Evolutionary conservation across 768 basidiomycete species (phyloP).

Genomic region (Paxillus rubicundulus): DNA sequence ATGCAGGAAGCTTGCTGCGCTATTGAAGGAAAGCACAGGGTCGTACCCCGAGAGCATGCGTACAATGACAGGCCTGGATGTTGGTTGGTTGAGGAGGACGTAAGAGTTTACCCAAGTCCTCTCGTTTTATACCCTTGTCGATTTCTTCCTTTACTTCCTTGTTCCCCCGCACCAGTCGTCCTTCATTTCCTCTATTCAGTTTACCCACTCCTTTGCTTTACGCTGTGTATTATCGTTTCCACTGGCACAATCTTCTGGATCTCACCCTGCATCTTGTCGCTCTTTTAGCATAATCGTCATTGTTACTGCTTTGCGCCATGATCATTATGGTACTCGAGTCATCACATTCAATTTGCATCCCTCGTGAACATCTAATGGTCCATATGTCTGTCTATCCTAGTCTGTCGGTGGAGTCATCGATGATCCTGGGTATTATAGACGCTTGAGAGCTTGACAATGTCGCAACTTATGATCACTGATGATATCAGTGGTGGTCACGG

Average conservation of each 20-base stretch:
- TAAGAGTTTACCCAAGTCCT: constrained; percentile 2
- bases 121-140: not conserved
- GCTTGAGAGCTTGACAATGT: too few relatives aligned
- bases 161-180: too few relatives aligned
- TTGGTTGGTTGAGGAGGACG: constrained; percentile 62
- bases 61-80: constrained; percentile 76
- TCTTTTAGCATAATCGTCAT: not conserved
- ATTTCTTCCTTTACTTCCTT: not conserved
- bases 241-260: too few relatives aligned
- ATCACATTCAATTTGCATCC: not conserved
- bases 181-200: not conserved
- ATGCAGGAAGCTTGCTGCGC: constrained; percentile 64
- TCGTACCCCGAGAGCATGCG: constrained; percentile 76
- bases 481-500: too few relatives aligned
- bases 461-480: too few relatives aligned
- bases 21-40: constrained; percentile 74
- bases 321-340: not conserved
- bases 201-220: not conserved
- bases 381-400: not conserved
- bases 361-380: not conserved
- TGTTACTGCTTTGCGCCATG: not conserved
- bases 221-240: too few relatives aligned
- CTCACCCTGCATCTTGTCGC: not conserved
- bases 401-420: not conserved
- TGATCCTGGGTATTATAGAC: not conserved